These are phyloP conservation scores for Porcisia deanei DNA, from an alignment of 208 protist genomes.

Conservation along the genomic window DNA sequence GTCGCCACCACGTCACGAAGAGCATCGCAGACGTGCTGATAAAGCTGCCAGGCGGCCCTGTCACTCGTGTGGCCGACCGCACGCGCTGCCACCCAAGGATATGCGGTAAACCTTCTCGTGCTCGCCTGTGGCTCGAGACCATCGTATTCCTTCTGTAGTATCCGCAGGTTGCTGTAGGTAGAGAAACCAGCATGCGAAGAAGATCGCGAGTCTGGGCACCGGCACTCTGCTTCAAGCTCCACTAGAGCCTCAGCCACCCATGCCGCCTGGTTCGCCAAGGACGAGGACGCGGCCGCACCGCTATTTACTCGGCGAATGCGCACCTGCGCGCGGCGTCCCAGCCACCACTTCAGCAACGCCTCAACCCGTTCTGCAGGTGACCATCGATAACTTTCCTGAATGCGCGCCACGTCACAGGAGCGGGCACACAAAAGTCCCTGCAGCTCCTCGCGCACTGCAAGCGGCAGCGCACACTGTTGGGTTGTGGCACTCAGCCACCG, in stretches of 20 bases:
- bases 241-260: slow-evolving; percentile 23
- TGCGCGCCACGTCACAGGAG: neutral
- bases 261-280: neutral
- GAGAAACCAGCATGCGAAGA: neutral
- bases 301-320: neutral
- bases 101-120: neutral
- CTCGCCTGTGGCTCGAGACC: neutral
- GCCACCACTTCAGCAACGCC: slow-evolving; percentile 17
- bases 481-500: slow-evolving; percentile 10
- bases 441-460: slow-evolving; percentile 5
- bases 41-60: slow-evolving; percentile 13
- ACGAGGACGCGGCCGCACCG: neutral
- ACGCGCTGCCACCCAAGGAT: slow-evolving; percentile 20
- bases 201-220: neutral
- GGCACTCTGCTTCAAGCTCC: neutral
- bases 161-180: neutral
- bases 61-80: slow-evolving; percentile 9
- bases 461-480: slow-evolving; percentile 14
- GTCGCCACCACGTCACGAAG: neutral
- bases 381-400: slow-evolving; percentile 6
- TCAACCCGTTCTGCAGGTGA: slow-evolving; percentile 6
- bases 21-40: slow-evolving; percentile 13
- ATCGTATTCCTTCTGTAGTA: too few relatives aligned
- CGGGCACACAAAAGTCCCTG: slow-evolving; percentile 16
- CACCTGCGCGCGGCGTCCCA: slow-evolving; percentile 13